phyloP scores from a whole-genome alignment of 805 yeast genomes.

The Candida qinlingensis region DNA sequence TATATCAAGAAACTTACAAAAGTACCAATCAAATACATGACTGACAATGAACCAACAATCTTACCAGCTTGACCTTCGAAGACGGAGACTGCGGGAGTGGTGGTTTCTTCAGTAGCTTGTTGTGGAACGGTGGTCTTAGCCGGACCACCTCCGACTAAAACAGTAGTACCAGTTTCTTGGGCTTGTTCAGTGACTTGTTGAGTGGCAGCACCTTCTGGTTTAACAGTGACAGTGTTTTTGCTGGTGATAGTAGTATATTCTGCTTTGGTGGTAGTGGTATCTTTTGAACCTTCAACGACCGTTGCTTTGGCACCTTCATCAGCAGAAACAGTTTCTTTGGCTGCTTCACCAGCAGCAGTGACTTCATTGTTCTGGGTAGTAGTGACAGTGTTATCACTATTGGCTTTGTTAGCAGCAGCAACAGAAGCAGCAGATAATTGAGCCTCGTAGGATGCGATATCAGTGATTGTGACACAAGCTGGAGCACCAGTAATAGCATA shows the following conservation, averaged over 20 bases:
- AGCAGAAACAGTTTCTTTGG: background rate
- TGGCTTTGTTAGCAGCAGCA: conserved; percentile 25
- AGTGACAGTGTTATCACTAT: conserved; percentile 10
- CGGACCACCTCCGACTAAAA: conserved; percentile 54
- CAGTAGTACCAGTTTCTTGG: background rate
- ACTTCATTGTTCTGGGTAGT: conserved; percentile 64
- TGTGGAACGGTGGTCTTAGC: background rate
- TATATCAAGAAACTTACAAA: conserved; percentile 78
- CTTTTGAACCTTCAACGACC: background rate
- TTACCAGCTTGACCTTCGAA: conserved; percentile 53
- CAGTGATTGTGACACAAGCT: conserved; percentile 1
- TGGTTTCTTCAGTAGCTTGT: background rate
- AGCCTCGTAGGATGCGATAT: conserved; percentile 7
- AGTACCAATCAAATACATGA: conserved; percentile 84
- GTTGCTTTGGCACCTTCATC: too few relatives aligned
- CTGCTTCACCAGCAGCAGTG: conserved; percentile 26
- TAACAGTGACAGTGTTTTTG: too few relatives aligned
- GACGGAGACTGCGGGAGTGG: conserved; percentile 5
- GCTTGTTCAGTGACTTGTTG: background rate
- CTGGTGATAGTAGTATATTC: background rate
- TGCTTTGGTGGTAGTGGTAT: background rate
- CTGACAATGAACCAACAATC: conserved; percentile 84
- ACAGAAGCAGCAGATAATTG: conserved; percentile 2
- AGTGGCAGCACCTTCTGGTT: too few relatives aligned
- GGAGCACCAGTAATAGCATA: conserved; percentile 6